Base-by-base conservation (phyloP, 345 rosid genomes). In the Garcia nutans region DNA sequence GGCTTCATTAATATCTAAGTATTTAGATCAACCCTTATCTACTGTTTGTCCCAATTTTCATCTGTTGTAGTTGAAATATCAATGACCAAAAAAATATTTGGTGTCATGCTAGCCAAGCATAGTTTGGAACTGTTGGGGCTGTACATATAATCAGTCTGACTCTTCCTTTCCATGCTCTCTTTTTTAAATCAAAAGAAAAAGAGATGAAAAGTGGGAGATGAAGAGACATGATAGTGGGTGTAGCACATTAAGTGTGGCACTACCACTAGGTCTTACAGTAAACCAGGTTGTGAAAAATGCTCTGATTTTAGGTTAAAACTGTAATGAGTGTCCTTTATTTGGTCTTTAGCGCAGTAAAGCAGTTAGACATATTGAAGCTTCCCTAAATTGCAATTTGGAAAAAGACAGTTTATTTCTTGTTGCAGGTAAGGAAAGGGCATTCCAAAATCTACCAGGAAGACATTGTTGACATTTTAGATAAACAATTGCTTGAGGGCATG, bases 401-500 rank as follows among this genome's bases (percentile, higher is more conserved):
- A 50, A 42, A 68, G 59, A 11, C 56, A 22, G 67, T 68, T 42
- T 42, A 50, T 70, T 74, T 74, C 23, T 50, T 75, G 31, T 79
- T 74, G 28, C 83, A 95, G 97, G 99, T 95, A 62, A 90, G 99
- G 82, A 93, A 90, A 84, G 97, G 93, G 54, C 96, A 89, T 79
- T 79, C 93, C 74, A 86, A 82, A 83, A 88, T 95, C 78, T 79
- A 71, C 81, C 99, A 95, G 88, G 90, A 91, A 84, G 99, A 95
- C 82, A 83, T 95, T 49, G 83, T 90, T 84, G 97, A 91, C 83
- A 97, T 93, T 79, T 81, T 95, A 83, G 97, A 95, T 80, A 95
- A 95, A 80, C 97, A 95, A 82, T 87, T 95, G 82, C 94, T 95
- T 19, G 99, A 95, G 86, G 99, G 99, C 63, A 91, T 95, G 97